phyloP scores from a whole-genome alignment of 2,329 filamentous ascomycete genomes.

The Catunica adiposa region DNA sequence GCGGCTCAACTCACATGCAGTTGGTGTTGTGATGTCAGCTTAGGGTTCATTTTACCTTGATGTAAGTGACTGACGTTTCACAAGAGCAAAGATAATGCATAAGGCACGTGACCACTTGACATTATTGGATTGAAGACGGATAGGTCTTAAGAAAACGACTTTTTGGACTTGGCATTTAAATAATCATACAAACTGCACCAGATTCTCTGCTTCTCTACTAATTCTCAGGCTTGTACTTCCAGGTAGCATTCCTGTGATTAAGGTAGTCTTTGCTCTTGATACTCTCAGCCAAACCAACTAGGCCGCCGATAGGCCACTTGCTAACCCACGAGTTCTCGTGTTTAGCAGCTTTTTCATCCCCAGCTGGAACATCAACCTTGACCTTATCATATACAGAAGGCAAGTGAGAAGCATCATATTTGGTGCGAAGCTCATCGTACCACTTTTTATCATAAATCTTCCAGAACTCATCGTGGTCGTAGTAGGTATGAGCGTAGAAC shows the following conservation, averaged over 20 bases:
- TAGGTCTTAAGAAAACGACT: too few relatives aligned
- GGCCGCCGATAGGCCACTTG: conserved; percentile 38
- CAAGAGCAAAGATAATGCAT: too few relatives aligned
- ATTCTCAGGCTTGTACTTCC: conserved; percentile 31
- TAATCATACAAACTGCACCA: background rate
- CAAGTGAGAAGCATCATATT: conserved; percentile 44
- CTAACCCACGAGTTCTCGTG: conserved; percentile 30
- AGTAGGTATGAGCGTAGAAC: conserved; percentile 77
- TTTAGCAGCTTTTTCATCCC: conserved; percentile 24
- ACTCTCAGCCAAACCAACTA: conserved; percentile 42
- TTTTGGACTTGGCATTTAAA: background rate
- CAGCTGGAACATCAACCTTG: conserved; percentile 33
- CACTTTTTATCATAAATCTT: conserved; percentile 38
- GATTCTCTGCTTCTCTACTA: background rate
- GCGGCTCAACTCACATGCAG: background rate
- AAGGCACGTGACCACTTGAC: too few relatives aligned
- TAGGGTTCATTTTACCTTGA: too few relatives aligned
- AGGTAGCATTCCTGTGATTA: conserved; percentile 35
- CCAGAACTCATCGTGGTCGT: conserved; percentile 58
- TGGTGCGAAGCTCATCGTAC: conserved; percentile 46
- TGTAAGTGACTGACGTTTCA: too few relatives aligned
- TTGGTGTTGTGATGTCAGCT: too few relatives aligned
- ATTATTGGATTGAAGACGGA: too few relatives aligned
- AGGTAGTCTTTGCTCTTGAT: conserved; percentile 41
- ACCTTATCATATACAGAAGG: conserved; percentile 59